Percentiles rank a stretch among this genome's conserved stretches.
Conservation (phyloP, 345 rosid species). For the Syzygium jambos region DNA sequence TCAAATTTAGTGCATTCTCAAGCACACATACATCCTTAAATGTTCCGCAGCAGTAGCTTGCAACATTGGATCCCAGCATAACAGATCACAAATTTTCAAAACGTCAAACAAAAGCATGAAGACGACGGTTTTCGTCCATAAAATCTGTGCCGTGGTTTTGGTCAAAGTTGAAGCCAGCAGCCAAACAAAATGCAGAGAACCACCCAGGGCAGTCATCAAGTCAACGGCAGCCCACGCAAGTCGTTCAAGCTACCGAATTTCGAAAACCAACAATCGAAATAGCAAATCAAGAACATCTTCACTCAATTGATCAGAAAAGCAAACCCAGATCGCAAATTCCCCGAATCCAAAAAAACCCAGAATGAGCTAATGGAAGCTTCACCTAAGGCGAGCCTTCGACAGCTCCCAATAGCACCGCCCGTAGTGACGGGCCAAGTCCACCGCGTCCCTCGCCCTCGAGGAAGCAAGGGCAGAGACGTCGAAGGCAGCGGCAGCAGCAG, state of each 20-base stretch:
- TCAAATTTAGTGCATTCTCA: neutral
- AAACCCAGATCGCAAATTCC: neutral
- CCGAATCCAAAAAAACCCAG: neutral
- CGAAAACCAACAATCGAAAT: neutral
- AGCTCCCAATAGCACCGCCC: slow-evolving; percentile 86
- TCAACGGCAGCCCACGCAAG: neutral
- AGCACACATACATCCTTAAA: neutral
- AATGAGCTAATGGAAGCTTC: neutral
- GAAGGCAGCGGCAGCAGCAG: neutral
- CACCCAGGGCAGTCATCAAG: neutral
- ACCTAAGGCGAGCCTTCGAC: slow-evolving; percentile 98
- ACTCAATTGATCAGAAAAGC: neutral
- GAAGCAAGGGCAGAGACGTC: slow-evolving; percentile 14
- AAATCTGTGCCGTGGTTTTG: neutral
- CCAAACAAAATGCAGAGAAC: neutral
- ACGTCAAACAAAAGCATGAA: neutral
- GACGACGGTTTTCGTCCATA: neutral
- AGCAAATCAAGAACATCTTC: neutral
- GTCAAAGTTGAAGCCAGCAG: neutral
- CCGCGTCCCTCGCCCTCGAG: slow-evolving; percentile 14
- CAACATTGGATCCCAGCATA: neutral
- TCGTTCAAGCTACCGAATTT: neutral
- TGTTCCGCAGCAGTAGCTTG: neutral
- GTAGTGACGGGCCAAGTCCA: slow-evolving; percentile 43
- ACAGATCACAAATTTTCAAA: neutral